Evolutionary conservation across 371 early-diverging fungal genomes (phyloP), one percentile per base, ranked within the genome.

Genomic region (Lichtheimia corymbifera): DNA sequence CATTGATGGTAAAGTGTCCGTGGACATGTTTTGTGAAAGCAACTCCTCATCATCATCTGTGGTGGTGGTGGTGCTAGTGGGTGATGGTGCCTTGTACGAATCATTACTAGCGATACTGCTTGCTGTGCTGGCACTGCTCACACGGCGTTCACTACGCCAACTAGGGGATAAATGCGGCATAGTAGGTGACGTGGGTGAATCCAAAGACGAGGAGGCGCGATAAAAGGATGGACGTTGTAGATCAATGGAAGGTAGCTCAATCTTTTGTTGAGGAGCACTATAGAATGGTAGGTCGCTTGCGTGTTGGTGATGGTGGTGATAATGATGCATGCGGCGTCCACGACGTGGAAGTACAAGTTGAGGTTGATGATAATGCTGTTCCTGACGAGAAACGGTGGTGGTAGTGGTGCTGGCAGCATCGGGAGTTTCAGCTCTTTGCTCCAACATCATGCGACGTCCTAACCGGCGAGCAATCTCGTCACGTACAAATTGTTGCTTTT

Each of bases 401-500:
- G 15, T 24, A 1, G 7, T 28, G 22, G 22, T 22, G 22, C 35
- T 35, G 35, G 11, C 35, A 35, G 35, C 11, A 35, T 35, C 35
- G 35, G 35, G 35, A 35, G 35, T 35, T 35, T 35, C 35, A 35
- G 35, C 35, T 50, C 44, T 41, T 56, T 61, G 59, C 44, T 66
- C 66, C 42, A 61, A 35, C 61, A 68, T 58, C 49, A 58, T 55
- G 15, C 65, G 55, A 30, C 63, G 58, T n/a, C 73, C 70, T 17
- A 73, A 62, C 9, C 83, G 68, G 41, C 73, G 62, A 3, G 61
- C 67, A 24, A 87, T 88, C 66, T 88, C 87, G 2, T 77, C 73
- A 28, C 77, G 80, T 43, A 88, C 83, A 72, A 82, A 88, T 2
- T 79, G 76, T 43, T 83, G 78, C 40, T 84, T 80, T 44, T 82